A percentile compares a stretch with the other conserved stretches of the same genome.
phyloP scores from a whole-genome alignment of 345 rosid species.

The Sonneratia caseolaris region DNA sequence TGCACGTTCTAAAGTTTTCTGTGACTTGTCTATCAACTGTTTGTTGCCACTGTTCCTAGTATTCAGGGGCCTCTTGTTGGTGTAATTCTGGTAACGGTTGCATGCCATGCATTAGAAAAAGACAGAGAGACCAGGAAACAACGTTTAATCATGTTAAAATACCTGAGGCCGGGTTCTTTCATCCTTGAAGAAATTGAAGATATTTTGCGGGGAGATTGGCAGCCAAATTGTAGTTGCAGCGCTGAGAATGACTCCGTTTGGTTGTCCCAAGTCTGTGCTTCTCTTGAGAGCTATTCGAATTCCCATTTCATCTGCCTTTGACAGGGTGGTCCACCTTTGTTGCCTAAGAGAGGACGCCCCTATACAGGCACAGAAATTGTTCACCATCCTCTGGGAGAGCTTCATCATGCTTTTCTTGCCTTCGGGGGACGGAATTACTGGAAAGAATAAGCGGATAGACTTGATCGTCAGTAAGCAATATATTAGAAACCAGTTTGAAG shows the following conservation, averaged over 20 bases:
- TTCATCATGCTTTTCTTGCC: constrained; percentile 97
- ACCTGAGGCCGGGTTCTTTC: constrained; percentile 93
- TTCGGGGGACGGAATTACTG: constrained; percentile 75
- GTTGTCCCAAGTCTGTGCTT: constrained; percentile 63
- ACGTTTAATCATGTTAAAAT: neutral
- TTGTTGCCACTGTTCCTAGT: too few species aligned
- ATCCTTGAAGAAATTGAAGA: constrained; percentile 81
- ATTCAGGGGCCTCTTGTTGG: too few species aligned
- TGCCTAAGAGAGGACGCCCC: constrained; percentile 52
- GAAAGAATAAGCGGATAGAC: neutral
- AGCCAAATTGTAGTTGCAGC: constrained; percentile 96
- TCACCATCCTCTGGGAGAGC: constrained; percentile 89
- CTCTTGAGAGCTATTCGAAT: constrained; percentile 74
- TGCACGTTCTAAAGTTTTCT: too few species aligned
- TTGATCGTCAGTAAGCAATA: neutral
- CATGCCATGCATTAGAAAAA: too few species aligned
- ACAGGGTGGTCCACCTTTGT: constrained; percentile 54
- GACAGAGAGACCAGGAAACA: neutral
- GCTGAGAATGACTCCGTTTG: constrained; percentile 73
- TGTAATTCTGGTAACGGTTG: too few species aligned
- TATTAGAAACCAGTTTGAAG: too few species aligned
- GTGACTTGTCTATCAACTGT: too few species aligned
- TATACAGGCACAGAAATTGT: constrained; percentile 68
- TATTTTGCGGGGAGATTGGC: constrained; percentile 58
- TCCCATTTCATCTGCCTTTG: constrained; percentile 59